Evolutionary conservation across 495 filamentous ascomycete species (phyloP), one percentile per base, ranked within the genome.

Genomic region (Penicillium manginii): DNA sequence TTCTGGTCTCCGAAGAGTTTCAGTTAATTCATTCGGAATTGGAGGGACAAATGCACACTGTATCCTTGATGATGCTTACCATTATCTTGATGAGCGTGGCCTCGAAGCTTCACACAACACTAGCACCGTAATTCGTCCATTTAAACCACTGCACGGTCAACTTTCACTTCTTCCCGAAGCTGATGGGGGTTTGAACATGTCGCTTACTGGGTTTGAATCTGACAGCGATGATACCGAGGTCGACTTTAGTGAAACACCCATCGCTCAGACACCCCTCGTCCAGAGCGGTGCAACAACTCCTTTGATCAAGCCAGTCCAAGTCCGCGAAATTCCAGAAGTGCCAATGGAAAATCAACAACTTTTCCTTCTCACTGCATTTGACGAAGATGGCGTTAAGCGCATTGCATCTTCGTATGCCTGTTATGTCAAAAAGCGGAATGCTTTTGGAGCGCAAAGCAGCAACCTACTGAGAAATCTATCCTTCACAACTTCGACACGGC

Each of bases 1-100:
- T 2, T 2, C 46, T 1, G 63, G 64, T 2, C 74, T 81, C 0
- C 81, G 81, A 15, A 75, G 86, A 35, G 81, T 76, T 0, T 86
- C 82, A 35, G 63, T 78, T n/a, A 78, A 78, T 23, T 84, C 79
- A 0, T 88, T 87, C 52, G 86, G 86, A 0, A 88, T 86, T 59
- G 87, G 87, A 12, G 87, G 87, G 22, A 78, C 81, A 14, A 89
- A 89, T 60, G 78, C 83, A 4, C 86, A 88, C 51, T 83, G 74
- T 17, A 83, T 89, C 19, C 29, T 89, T 4, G 85, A 88, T 33
- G 64, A 66, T n/a, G 64, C 64, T 15, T 66, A 63, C 17, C 53
- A 66, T 39, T 66, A 60, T 40, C 60, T 66, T 2, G 18, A 51
- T 15, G 50, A 64, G 15, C 60, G 57, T 14, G 40, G 39, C 10